These are phyloP conservation scores for Solanum hybrid DNA, from an alignment of 305 asterid genomes.

Conservation along the genomic window DNA sequence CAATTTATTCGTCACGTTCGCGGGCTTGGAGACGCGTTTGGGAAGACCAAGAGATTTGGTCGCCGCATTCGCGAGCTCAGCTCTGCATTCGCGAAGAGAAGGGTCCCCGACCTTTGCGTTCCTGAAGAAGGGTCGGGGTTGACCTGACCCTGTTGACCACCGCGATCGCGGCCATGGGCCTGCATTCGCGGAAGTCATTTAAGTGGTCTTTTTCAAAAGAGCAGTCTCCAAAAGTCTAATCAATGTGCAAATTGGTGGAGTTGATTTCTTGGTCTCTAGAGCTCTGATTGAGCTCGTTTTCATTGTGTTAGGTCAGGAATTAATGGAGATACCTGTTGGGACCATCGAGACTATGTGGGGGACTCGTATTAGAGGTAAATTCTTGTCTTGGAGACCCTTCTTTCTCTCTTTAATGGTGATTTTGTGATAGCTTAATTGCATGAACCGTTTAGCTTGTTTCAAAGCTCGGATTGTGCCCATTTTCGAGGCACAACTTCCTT, in stretches of 20 bases:
- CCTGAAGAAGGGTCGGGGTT: not conserved
- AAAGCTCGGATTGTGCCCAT: not conserved
- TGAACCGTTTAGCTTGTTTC: not conserved
- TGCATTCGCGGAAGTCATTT: not conserved
- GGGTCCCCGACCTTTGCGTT: not conserved
- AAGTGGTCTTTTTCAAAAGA: not conserved
- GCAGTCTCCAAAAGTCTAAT: not conserved
- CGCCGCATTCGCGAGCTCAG: not conserved
- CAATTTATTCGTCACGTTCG: not conserved
- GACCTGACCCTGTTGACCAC: not conserved
- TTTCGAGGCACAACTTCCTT: not conserved
- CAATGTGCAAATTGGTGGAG: not conserved
- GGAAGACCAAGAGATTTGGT: not conserved
- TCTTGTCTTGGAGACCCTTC: not conserved
- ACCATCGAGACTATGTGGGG: not conserved
- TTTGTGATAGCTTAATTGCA: not conserved
- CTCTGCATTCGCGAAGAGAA: not conserved
- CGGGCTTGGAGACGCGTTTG: not conserved
- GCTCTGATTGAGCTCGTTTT: not conserved
- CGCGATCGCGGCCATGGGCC: not conserved
- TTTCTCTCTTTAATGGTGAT: not conserved
- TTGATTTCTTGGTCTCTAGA: not conserved
- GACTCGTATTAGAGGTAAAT: not conserved
- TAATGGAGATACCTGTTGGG: not conserved
- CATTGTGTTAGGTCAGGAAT: not conserved